A percentile compares a stretch with the other conserved stretches of the same genome.
phyloP scores from a whole-genome alignment of 306 rosid species.

The Vigna radiata region DNA sequence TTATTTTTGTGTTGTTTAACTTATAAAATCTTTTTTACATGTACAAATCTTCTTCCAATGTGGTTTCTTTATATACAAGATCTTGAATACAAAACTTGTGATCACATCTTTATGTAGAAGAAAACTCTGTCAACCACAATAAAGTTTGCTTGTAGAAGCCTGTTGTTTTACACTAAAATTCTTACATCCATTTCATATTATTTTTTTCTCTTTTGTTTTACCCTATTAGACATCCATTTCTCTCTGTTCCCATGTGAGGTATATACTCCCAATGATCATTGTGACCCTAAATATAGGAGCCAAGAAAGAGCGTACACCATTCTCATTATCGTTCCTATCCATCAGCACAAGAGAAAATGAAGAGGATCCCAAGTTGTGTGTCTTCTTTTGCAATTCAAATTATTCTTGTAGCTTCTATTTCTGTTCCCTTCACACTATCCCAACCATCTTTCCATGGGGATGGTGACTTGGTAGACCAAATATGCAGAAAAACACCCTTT shows the following conservation, averaged over 20 bases:
- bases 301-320: conserved; percentile 12
- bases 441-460: conserved; percentile 31
- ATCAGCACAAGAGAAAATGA: conserved; percentile 41
- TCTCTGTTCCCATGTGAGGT: conserved; percentile 19
- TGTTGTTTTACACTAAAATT: neutral
- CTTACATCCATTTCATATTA: neutral
- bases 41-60: neutral
- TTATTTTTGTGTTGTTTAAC: neutral
- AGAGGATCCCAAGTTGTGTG: neutral
- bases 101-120: too few species aligned
- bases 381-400: conserved; percentile 31
- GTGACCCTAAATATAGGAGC: conserved; percentile 34
- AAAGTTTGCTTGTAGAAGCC: neutral
- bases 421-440: conserved; percentile 16
- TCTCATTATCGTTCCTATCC: neutral
- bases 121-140: too few species aligned
- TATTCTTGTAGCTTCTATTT: conserved; percentile 22
- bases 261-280: neutral
- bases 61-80: neutral
- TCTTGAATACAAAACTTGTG: neutral
- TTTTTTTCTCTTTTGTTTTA: neutral
- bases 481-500: conserved; percentile 60
- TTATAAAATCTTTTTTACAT: neutral
- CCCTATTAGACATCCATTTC: neutral
- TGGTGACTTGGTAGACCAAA: conserved; percentile 36